Conservation (phyloP, 805 yeast species). For the Candida krabiensis region DNA sequence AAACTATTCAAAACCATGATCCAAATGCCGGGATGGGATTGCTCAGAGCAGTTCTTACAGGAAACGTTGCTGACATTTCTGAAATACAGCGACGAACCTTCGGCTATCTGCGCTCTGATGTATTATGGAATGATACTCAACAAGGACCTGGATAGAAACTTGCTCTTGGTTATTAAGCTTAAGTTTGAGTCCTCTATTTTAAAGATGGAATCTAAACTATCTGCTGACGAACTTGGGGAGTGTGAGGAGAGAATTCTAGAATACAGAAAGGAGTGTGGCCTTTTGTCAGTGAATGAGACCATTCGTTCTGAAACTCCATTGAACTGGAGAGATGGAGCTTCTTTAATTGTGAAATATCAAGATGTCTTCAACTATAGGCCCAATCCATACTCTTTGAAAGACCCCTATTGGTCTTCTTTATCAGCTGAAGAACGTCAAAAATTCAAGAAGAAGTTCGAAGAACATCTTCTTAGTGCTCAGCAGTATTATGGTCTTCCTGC, state of each 20-base stretch:
- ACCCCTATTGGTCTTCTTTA: conserved; percentile 11
- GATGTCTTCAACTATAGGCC: conserved; percentile 24
- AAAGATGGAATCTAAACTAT: conserved; percentile 23
- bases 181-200: conserved; percentile 20
- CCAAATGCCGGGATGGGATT: conserved; percentile 14
- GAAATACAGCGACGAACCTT: conserved; percentile 26
- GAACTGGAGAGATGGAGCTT: conserved; percentile 25
- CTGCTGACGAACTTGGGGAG: conserved; percentile 8
- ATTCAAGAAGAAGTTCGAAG: conserved; percentile 11
- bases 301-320: conserved; percentile 6
- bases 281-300: conserved; percentile 15
- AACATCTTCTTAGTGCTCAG: conserved; percentile 8
- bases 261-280: conserved; percentile 21
- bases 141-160: conserved; percentile 10
- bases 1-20: conserved; percentile 18
- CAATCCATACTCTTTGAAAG: conserved; percentile 19
- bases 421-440: conserved; percentile 9
- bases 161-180: conserved; percentile 18
- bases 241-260: conserved; percentile 8
- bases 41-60: conserved; percentile 17
- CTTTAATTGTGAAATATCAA: conserved; percentile 20
- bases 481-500: conserved; percentile 14
- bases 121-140: conserved; percentile 23
- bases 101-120: conserved; percentile 26
- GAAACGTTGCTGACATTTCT: conserved; percentile 23